phyloP scores from a whole-genome alignment of 805 yeast species.

The Saturnispora diversa region DNA sequence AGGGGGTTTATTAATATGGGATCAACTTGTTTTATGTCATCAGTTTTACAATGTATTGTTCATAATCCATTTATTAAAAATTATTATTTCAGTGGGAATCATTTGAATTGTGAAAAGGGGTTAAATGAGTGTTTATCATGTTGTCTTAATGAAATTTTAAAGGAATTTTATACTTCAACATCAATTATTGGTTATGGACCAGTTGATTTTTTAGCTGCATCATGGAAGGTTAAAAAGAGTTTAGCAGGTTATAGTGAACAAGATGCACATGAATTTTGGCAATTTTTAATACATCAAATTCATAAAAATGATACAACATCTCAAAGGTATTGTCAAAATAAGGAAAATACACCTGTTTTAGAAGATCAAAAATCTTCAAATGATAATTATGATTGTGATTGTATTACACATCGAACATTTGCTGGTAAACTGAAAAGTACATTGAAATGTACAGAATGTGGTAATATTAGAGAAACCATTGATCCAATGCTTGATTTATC shows the following conservation, averaged over 20 bases:
- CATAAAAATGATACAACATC: slow-evolving; percentile 42
- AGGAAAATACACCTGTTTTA: slow-evolving; percentile 20
- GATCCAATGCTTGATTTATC: slow-evolving; percentile 92
- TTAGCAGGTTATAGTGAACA: slow-evolving; percentile 96
- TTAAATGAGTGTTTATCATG: slow-evolving; percentile 65
- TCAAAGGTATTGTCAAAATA: slow-evolving; percentile 17
- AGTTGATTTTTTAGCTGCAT: slow-evolving; percentile 68
- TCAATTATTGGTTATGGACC: slow-evolving; percentile 69
- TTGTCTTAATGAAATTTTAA: slow-evolving; percentile 70
- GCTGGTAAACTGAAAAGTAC: slow-evolving; percentile 78
- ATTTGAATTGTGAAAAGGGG: slow-evolving; percentile 43
- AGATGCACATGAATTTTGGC: slow-evolving; percentile 98
- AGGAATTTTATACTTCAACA: slow-evolving; percentile 61
- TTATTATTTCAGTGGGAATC: slow-evolving; percentile 69
- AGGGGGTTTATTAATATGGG: slow-evolving; percentile 92
- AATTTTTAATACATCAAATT: slow-evolving; percentile 76
- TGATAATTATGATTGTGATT: slow-evolving; percentile 41
- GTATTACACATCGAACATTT: slow-evolving; percentile 77
- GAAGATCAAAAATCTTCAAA: slow-evolving; percentile 8
- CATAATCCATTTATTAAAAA: slow-evolving; percentile 85
- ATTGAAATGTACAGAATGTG: slow-evolving; percentile 65
- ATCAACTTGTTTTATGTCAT: slow-evolving; percentile 94
- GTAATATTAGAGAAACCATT: slow-evolving; percentile 52
- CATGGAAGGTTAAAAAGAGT: slow-evolving; percentile 78
- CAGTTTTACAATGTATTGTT: slow-evolving; percentile 77